Base-by-base conservation (phyloP, 1,284 basidiomycete genomes). In the Bondarzewia mesenterica region DNA sequence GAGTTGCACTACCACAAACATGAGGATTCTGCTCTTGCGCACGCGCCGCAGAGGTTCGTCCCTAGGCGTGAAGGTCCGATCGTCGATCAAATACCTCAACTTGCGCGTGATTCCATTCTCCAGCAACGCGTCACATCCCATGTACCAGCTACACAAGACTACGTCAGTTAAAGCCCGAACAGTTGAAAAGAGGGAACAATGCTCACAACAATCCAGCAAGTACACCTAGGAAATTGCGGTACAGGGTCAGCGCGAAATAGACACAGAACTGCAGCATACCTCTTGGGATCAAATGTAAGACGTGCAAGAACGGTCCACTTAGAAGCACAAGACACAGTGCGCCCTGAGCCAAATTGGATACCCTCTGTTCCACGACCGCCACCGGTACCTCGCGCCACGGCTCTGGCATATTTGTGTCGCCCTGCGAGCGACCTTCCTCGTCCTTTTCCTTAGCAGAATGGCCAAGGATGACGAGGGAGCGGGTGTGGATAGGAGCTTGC, bases 401-500 rank as follows among this genome's bases (percentile, higher is more conserved):
- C 18, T 38, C 25, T 14, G 7, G 35, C 39, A 44, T 50, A 12
- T 42, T 22, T 5, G 32, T 12, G 15, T n/a, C 37, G 27, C 48
- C 37, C 21, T 57, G 36, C 20, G n/a, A 21, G 39, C 21, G 1
- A 4, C 50, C 42, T 35, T 46, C 40, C 18, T 71, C 70, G 23
- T 75, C 75, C 7, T 63, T 57, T 22, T 66, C 68, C 52, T 72
- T 80, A 29, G 54, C 43, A 2, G 67, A 63, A 14, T 58, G 66
- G 1, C 85, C 82, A 75, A 90, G 84, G 36, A 95, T 76, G 15
- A 89, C 73, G 0, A 99, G 78, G 6, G 91, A 88, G 12, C 82
- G 79, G 0, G 94, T 97, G 59, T 97, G 93, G 21, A 96, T 89
- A 0, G 94, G 95, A 1, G 95, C 94, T 67, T 98, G 95, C 0